These are phyloP conservation scores for Spergularia bocconei DNA, from an alignment of 148 eudicot species.

Conservation along the genomic window DNA sequence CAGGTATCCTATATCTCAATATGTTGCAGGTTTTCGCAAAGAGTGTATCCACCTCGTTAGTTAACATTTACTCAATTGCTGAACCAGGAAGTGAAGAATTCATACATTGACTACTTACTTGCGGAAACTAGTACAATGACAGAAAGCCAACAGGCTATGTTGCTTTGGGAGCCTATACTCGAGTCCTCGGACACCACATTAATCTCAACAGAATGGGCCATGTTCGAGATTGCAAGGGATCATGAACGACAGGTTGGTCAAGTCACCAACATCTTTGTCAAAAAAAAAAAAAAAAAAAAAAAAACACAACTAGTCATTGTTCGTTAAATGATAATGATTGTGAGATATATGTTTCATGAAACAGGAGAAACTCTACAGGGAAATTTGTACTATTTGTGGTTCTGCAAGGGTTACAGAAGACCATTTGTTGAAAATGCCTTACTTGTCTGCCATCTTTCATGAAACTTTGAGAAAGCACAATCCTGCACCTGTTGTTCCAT, in stretches of 20 bases:
- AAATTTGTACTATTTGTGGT: constrained; percentile 64
- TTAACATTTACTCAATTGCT: neutral
- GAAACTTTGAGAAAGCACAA: constrained; percentile 78
- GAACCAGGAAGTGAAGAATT: constrained; percentile 44
- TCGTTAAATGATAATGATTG: neutral
- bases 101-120: constrained; percentile 57
- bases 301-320: constrained; percentile 7
- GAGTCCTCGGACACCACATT: constrained; percentile 79
- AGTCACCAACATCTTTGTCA: neutral
- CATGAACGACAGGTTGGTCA: constrained; percentile 58
- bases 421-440: constrained; percentile 60
- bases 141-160: constrained; percentile 57
- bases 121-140: constrained; percentile 53
- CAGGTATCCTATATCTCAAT: constrained; percentile 34
- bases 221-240: constrained; percentile 78
- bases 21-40: neutral
- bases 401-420: constrained; percentile 56
- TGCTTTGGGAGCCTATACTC: constrained; percentile 78
- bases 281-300: no score
- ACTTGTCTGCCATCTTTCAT: constrained; percentile 68
- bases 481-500: constrained; percentile 69
- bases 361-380: constrained; percentile 56
- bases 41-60: neutral
- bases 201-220: constrained; percentile 81
- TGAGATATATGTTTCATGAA: neutral